Percentiles rank a stretch among this genome's conserved stretches.
These are phyloP conservation scores for Gynandropsis gynandra DNA, from an alignment of 345 rosid species.

Conservation along the genomic window DNA sequence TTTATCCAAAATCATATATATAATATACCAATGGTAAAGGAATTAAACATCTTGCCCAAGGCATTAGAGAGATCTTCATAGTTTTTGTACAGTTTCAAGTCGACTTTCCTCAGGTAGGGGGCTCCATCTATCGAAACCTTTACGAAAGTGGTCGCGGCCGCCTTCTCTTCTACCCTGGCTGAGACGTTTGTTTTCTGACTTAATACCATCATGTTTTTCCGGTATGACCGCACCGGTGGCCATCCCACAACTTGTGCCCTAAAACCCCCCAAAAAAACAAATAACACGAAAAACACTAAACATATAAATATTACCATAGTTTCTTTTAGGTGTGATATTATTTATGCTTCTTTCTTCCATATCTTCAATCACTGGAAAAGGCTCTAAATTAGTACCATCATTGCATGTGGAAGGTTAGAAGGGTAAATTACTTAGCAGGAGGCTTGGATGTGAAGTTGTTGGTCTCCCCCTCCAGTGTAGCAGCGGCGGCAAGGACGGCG, in stretches of 20 bases:
- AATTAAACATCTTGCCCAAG: constrained; percentile 63
- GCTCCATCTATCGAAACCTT: constrained; percentile 96
- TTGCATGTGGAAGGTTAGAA: constrained; percentile 3
- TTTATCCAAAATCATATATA: background rate
- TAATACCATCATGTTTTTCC: constrained; percentile 55
- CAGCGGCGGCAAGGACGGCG: no score
- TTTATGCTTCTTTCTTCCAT: no score
- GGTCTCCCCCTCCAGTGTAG: no score
- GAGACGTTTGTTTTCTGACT: constrained; percentile 34
- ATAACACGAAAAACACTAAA: no score
- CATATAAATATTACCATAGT: no score
- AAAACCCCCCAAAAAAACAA: background rate
- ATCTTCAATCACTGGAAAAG: no score
- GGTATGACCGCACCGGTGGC: constrained; percentile 86
- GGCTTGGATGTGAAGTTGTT: no score
- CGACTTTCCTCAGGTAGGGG: constrained; percentile 88
- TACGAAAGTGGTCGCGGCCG: constrained; percentile 39
- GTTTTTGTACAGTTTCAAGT: constrained; percentile 58
- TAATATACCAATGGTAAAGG: constrained; percentile 68
- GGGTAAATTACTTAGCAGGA: constrained; percentile 51
- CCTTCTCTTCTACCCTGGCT: constrained; percentile 23
- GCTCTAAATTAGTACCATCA: no score
- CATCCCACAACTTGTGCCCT: constrained; percentile 91
- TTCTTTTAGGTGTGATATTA: no score
- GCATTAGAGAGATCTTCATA: constrained; percentile 66